Conservation (phyloP, 306 rosid genomes). For the Alnus rubra region DNA sequence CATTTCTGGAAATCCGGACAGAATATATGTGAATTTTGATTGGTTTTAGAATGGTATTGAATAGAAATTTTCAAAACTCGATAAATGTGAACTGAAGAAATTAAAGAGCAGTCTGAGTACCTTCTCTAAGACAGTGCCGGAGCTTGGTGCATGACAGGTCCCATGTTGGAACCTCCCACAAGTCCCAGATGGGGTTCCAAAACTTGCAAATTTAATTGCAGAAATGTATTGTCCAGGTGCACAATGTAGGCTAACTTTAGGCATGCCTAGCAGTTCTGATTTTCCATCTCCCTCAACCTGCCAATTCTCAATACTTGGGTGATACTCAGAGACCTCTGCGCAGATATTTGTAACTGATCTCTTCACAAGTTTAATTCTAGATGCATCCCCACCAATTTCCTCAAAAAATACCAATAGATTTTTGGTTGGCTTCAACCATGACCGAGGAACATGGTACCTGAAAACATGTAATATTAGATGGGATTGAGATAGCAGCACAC, state of each 20-base stretch:
- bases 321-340: constrained; percentile 57
- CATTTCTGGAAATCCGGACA: constrained; percentile 47
- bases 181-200: constrained; percentile 75
- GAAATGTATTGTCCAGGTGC: constrained; percentile 62
- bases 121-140: constrained; percentile 59
- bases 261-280: constrained; percentile 38
- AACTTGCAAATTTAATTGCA: constrained; percentile 77
- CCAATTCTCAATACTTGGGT: constrained; percentile 44
- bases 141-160: constrained; percentile 60
- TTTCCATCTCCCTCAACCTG: constrained; percentile 41
- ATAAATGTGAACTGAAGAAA: background rate
- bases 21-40: background rate
- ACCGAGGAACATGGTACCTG: constrained; percentile 87
- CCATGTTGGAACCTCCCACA: constrained; percentile 73
- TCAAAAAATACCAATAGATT: constrained; percentile 71
- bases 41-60: background rate
- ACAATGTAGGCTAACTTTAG: constrained; percentile 61
- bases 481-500: background rate
- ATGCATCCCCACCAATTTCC: constrained; percentile 72
- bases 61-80: background rate
- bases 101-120: constrained; percentile 32
- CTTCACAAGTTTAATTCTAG: constrained; percentile 54
- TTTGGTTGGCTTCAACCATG: constrained; percentile 71
- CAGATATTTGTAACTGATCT: constrained; percentile 63
- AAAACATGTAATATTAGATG: constrained; percentile 21